Evolutionary conservation across 1,139 yeast genomes (phyloP).

Genomic region (Suzukiozyma palmioleophila): DNA sequence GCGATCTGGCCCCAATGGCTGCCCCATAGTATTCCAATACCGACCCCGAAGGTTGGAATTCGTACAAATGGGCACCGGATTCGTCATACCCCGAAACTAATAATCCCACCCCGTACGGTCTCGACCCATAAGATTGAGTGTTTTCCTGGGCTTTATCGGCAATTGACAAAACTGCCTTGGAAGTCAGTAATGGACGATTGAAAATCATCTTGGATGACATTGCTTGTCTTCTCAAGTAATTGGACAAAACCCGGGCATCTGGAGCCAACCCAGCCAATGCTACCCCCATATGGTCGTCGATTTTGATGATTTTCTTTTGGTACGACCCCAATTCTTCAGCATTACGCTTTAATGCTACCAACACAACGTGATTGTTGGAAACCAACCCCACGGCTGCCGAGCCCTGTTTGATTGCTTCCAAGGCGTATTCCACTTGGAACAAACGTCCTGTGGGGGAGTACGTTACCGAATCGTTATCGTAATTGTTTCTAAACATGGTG

Average conservation of each 20-base stretch:
- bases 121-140: conserved; percentile 92
- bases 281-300: conserved; percentile 90
- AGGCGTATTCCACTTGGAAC: conserved; percentile 92
- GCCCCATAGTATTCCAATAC: conserved; percentile 89
- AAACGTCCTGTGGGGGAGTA: conserved; percentile 96
- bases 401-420: conserved; percentile 97
- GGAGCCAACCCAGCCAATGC: conserved; percentile 98
- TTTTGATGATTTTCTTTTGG: conserved; percentile 86
- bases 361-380: conserved; percentile 79
- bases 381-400: conserved; percentile 94
- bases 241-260: conserved; percentile 90
- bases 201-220: conserved; percentile 82
- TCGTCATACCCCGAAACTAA: conserved; percentile 90
- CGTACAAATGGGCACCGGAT: conserved; percentile 89
- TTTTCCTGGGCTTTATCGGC: conserved; percentile 97
- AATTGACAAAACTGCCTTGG: conserved; percentile 77
- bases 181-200: conserved; percentile 82
- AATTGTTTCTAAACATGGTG: conserved; percentile 84
- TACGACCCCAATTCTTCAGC: conserved; percentile 97
- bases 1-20: conserved; percentile 97
- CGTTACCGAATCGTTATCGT: conserved; percentile 97
- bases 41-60: conserved; percentile 94
- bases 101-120: conserved; percentile 97
- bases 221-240: conserved; percentile 86
- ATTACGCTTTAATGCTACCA: conserved; percentile 91